A percentile compares a stretch with the other conserved stretches of the same genome.
Conservation (phyloP, 768 basidiomycete species). For the Pilatotrama ljubarskyi region DNA sequence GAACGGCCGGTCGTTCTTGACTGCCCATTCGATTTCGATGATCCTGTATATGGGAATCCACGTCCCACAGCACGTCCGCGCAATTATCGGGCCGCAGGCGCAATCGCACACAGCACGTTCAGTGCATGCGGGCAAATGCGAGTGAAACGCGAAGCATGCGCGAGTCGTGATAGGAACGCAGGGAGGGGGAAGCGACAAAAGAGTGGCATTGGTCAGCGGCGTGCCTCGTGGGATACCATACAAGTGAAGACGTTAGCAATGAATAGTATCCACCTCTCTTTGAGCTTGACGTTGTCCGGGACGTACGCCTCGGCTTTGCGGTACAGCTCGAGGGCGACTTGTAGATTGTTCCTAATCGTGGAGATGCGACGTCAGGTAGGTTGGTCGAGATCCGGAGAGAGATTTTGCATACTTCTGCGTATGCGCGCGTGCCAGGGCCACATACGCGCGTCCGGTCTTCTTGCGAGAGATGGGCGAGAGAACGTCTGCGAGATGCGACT, state of each 20-base stretch:
- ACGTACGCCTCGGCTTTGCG: slow-evolving; percentile 80
- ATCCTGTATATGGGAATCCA: slow-evolving; percentile 49
- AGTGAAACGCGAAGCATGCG: background rate
- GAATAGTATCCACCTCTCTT: slow-evolving; percentile 85
- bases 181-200: slow-evolving; percentile 17
- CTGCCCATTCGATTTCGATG: slow-evolving; percentile 79
- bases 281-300: slow-evolving; percentile 82
- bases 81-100: background rate
- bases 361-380: too few species aligned
- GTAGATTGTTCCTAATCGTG: slow-evolving; percentile 66
- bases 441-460: slow-evolving; percentile 81
- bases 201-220: slow-evolving; percentile 31
- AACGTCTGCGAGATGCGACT: slow-evolving; percentile 58
- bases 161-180: slow-evolving; percentile 20
- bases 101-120: background rate
- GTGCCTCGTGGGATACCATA: slow-evolving; percentile 48
- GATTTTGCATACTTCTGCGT: slow-evolving; percentile 65
- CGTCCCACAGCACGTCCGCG: background rate
- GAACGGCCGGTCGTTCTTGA: slow-evolving; percentile 61
- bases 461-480: slow-evolving; percentile 76
- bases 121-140: background rate
- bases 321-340: slow-evolving; percentile 78
- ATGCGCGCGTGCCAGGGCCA: slow-evolving; percentile 78
- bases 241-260: slow-evolving; percentile 64
- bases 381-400: too few species aligned